A percentile compares a stretch with the other conserved stretches of the same genome.
Evolutionary conservation across 768 basidiomycete genomes (phyloP).

Genomic region (Harrya chromipes): DNA sequence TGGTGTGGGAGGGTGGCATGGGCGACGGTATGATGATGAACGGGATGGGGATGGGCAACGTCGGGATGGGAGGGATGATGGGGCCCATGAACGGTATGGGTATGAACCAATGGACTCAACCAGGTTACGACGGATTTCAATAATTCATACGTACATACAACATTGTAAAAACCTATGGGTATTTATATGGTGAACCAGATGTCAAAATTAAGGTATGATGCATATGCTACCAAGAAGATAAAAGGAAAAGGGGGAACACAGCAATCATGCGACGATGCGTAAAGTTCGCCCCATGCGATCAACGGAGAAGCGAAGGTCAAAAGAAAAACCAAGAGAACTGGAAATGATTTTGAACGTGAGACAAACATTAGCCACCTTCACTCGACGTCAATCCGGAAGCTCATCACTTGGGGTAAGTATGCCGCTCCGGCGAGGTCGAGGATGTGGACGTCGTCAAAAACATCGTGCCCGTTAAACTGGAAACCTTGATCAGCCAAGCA

Average conservation of each 20-base stretch:
- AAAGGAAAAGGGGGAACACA: slow-evolving; percentile 23
- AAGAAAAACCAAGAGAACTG: slow-evolving; percentile 3
- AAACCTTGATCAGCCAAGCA: slow-evolving; percentile 11
- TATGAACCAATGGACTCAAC: slow-evolving; percentile 39
- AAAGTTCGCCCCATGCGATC: slow-evolving; percentile 9
- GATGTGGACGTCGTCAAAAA: slow-evolving; percentile 82
- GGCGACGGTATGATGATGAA: slow-evolving; percentile 45
- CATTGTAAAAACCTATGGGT: slow-evolving; percentile 16
- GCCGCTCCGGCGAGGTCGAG: slow-evolving; percentile 85
- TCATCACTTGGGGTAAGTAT: slow-evolving; percentile 87
- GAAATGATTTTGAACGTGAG: background rate
- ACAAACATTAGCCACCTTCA: slow-evolving; percentile 9
- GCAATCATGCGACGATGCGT: slow-evolving; percentile 8
- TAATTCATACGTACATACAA: slow-evolving; percentile 6
- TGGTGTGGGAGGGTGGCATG: slow-evolving; percentile 39
- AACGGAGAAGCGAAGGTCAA: slow-evolving; percentile 11
- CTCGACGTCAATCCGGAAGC: slow-evolving; percentile 55
- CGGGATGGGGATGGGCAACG: slow-evolving; percentile 34
- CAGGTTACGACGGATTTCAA: slow-evolving; percentile 33
- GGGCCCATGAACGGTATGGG: slow-evolving; percentile 36
- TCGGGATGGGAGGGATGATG: slow-evolving; percentile 34
- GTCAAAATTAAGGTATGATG: slow-evolving; percentile 28
- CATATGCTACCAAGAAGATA: slow-evolving; percentile 42
- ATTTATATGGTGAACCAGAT: slow-evolving; percentile 26
- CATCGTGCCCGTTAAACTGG: slow-evolving; percentile 70